These are phyloP conservation scores for Raddia guianensis DNA, from an alignment of 176 grass and related monocot genomes.

Conservation along the genomic window DNA sequence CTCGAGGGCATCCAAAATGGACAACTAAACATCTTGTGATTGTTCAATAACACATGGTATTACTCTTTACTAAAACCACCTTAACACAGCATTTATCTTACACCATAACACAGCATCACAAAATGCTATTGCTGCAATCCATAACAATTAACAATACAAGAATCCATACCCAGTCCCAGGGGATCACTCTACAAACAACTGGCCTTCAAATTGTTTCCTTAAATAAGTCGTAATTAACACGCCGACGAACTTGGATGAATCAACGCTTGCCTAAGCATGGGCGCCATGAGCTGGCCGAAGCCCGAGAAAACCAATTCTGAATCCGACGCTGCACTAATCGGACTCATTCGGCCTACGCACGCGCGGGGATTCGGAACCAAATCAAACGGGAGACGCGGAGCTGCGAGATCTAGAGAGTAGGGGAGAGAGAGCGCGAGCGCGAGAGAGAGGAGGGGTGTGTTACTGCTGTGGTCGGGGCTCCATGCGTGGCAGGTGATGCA, in stretches of 20 bases:
- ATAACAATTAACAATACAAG: background rate
- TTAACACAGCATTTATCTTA: slow-evolving; percentile 8
- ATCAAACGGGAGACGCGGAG: background rate
- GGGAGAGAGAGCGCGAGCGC: background rate
- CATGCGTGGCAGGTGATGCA: slow-evolving; percentile 99
- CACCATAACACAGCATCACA: slow-evolving; percentile 9
- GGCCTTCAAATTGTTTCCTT: background rate
- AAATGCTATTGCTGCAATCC: background rate
- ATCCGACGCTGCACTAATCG: background rate
- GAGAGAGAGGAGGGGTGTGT: background rate
- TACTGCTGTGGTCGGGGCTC: slow-evolving; percentile 90
- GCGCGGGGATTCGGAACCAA: background rate
- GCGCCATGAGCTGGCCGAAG: background rate
- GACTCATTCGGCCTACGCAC: background rate
- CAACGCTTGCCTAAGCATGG: too few relatives aligned
- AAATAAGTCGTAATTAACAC: background rate
- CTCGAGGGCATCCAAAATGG: background rate
- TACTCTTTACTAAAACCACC: background rate
- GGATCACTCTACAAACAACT: background rate
- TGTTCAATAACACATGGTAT: background rate
- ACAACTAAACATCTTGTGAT: background rate
- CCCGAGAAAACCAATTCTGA: slow-evolving; percentile 21
- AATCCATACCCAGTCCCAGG: background rate
- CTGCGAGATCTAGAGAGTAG: slow-evolving; percentile 36
- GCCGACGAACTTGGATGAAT: too few relatives aligned